Evolutionary conservation across 257 asterid species (phyloP), one percentile per base, ranked within the genome.

Genomic region (Jaltomata sinuosa): DNA sequence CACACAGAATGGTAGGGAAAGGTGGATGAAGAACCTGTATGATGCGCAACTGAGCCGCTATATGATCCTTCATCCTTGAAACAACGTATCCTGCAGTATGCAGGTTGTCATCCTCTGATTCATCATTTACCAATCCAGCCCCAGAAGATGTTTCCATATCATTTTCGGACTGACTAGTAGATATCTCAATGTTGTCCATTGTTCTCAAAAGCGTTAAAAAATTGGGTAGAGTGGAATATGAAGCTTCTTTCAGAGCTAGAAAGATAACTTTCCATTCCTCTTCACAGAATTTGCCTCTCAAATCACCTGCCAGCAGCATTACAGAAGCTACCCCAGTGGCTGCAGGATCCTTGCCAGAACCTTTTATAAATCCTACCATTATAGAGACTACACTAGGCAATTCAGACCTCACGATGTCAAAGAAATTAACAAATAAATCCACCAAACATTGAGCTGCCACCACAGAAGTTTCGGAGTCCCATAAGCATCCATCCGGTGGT

Each of bases 401-500:
- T 84, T 94, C 94, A 82, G 93, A 85, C 92, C 96, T 94, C 64
- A 93, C 87, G 84, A 89, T 85, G 74, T 84, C 89, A 82, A 91
- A 95, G 93, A 92, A 94, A 89, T 88, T 89, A 83, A 90, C 92
- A 87, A 94, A 90, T 80, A 95, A 84, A 90, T 92, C 97, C 61
- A 89, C 88, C 59, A 95, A 90, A 87, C 94, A 94, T 85, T 92
- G 93, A 82, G 93, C 93, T 74, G 98, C 97, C 55, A 92, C 89
- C 40, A 92, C 91, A 82, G 91, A 91, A 79, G 97, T 93, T 86
- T 89, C 98, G 18, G 97, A 88, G 91, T 96, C 98, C 98, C 96
- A 94, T 79, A 88, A 86, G 86, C 91, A 91, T 81, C 90, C 90
- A 84, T 91, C 97, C 64, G 90, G 87, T 83, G 90, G 90, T 64